Conservation (phyloP, 257 asterid species). For the Thymus quinquecostatus region DNA sequence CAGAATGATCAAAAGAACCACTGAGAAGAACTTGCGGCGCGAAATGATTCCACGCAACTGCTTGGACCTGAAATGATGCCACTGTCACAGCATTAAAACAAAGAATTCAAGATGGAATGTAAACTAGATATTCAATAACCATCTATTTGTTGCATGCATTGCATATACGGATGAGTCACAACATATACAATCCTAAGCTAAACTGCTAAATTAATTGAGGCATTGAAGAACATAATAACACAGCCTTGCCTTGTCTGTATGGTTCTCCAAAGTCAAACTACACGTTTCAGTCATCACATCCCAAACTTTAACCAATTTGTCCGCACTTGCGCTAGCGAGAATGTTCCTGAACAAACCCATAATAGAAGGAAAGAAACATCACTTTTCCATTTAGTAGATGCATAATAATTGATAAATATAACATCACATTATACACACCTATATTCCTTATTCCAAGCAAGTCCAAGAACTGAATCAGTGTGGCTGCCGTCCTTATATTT, state of each 20-base stretch:
- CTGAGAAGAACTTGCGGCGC: constrained; percentile 84
- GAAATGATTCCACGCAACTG: constrained; percentile 84
- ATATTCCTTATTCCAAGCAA: constrained; percentile 94
- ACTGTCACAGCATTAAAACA: constrained; percentile 22
- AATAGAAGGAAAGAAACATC: not conserved
- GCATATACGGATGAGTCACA: not conserved
- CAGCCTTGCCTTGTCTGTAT: constrained; percentile 72
- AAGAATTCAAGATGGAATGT: not conserved
- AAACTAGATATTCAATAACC: constrained; percentile 2
- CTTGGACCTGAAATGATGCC: constrained; percentile 71
- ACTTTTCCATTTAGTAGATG: constrained; percentile 8
- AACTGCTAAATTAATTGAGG: not conserved
- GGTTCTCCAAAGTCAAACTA: constrained; percentile 73
- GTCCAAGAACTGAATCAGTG: constrained; percentile 85
- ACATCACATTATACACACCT: constrained; percentile 46
- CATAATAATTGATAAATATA: constrained; percentile 1
- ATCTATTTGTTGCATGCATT: not conserved
- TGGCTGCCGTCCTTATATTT: constrained; percentile 86
- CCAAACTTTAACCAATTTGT: constrained; percentile 87
- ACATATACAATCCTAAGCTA: constrained; percentile 1
- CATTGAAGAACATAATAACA: constrained; percentile 10
- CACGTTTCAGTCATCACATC: constrained; percentile 80
- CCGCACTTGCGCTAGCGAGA: constrained; percentile 95
- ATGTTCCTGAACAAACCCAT: constrained; percentile 59
- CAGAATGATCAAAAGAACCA: constrained; percentile 85